phyloP scores from a whole-genome alignment of 768 basidiomycete genomes.

The Boletus barrowsii region DNA sequence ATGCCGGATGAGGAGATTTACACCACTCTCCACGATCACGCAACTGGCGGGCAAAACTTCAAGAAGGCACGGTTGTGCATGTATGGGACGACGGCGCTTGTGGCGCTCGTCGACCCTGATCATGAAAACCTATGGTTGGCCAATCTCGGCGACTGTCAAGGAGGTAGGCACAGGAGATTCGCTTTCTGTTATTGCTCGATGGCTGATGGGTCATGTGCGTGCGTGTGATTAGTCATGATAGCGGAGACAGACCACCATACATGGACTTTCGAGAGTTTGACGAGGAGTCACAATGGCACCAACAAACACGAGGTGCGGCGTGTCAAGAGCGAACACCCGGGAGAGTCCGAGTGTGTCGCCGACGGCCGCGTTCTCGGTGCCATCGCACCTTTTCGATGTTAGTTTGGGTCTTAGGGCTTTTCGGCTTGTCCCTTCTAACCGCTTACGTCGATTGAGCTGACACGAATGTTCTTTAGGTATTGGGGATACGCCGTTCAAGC shows the following conservation, averaged over 20 bases:
- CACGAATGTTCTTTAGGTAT: constrained; percentile 42
- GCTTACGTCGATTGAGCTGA: constrained; percentile 8
- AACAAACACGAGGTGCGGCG: constrained; percentile 66
- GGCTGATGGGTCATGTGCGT: constrained; percentile 2
- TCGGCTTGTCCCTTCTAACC: constrained; percentile 5
- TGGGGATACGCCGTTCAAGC: constrained; percentile 71
- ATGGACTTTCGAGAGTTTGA: constrained; percentile 62
- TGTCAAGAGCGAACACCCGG: constrained; percentile 61
- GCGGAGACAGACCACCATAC: constrained; percentile 44
- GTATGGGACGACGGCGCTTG: constrained; percentile 76
- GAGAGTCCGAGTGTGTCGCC: constrained; percentile 63
- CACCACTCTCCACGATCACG: constrained; percentile 61
- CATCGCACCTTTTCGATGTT: constrained; percentile 75
- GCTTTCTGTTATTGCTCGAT: background rate
- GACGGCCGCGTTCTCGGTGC: constrained; percentile 72
- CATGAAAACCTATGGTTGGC: constrained; percentile 73
- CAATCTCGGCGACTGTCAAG: constrained; percentile 79
- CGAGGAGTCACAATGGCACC: constrained; percentile 67
- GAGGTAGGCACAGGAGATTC: constrained; percentile 43
- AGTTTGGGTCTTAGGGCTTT: constrained; percentile 28
- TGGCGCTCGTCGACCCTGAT: constrained; percentile 69
- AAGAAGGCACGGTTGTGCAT: constrained; percentile 67
- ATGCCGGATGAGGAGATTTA: constrained; percentile 58
- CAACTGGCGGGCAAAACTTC: constrained; percentile 56
- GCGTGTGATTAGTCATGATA: constrained; percentile 45